Conservation (phyloP, 1,139 yeast genomes). For the Eremothecium sinecaudum region DNA sequence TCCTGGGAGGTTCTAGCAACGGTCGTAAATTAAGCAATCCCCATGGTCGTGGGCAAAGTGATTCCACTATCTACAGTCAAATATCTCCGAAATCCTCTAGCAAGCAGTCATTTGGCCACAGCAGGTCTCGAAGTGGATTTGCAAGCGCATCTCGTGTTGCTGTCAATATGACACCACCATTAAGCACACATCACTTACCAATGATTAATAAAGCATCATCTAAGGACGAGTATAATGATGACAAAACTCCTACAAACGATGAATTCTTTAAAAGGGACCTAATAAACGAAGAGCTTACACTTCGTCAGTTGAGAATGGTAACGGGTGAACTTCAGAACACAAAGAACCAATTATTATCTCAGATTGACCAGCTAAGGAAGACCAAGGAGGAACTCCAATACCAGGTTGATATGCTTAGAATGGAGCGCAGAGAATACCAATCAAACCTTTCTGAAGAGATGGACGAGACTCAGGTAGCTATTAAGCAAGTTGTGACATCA, state of each 20-base stretch:
- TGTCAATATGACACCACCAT: slow-evolving; percentile 25
- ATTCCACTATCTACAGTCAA: slow-evolving; percentile 16
- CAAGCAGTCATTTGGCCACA: slow-evolving; percentile 8
- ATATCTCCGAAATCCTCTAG: slow-evolving; percentile 1
- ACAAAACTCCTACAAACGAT: slow-evolving; percentile 10
- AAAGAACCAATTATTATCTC: slow-evolving; percentile 18
- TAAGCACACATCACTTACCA: slow-evolving; percentile 11
- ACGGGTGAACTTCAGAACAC: slow-evolving; percentile 28
- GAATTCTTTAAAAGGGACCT: slow-evolving; percentile 18
- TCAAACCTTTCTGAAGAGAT: slow-evolving; percentile 11
- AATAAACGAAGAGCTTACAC: slow-evolving; percentile 23
- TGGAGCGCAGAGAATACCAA: slow-evolving; percentile 11
- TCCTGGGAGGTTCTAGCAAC: neutral
- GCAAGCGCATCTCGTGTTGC: slow-evolving; percentile 14
- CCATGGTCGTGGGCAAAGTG: slow-evolving; percentile 23
- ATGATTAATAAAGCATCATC: neutral
- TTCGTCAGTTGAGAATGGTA: slow-evolving; percentile 31
- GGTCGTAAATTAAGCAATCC: slow-evolving; percentile 1
- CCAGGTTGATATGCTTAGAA: slow-evolving; percentile 30
- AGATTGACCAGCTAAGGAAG: slow-evolving; percentile 20
- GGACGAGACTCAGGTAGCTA: slow-evolving; percentile 13
- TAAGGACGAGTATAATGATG: slow-evolving; percentile 6
- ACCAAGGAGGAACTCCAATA: slow-evolving; percentile 28
- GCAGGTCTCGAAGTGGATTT: slow-evolving; percentile 15
- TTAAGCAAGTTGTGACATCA: slow-evolving; percentile 12